phyloP scores from a whole-genome alignment of 257 asterid genomes.

The Solanum chaucha region DNA sequence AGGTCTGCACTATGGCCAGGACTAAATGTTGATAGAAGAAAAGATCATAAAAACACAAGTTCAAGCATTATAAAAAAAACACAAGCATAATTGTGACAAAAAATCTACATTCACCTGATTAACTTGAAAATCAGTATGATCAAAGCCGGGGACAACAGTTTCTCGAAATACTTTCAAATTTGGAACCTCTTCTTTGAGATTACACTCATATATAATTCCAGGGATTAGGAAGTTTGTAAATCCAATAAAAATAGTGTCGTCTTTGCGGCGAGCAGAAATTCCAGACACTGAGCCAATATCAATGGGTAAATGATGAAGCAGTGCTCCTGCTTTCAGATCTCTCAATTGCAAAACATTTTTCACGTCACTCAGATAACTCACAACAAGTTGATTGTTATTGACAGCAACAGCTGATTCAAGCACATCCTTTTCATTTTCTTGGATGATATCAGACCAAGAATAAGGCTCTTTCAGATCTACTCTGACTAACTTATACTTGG shows the following conservation, averaged over 20 bases:
- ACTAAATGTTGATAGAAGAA: not conserved
- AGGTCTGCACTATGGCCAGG: not conserved
- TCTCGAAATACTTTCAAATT: conserved; percentile 63
- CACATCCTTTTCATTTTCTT: conserved; percentile 67
- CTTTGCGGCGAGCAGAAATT: conserved; percentile 66
- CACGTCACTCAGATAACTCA: conserved; percentile 71
- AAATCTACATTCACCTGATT: conserved; percentile 49
- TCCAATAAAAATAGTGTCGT: conserved; percentile 45
- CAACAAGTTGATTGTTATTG: conserved; percentile 51
- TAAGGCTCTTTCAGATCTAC: conserved; percentile 63
- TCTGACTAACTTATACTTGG: conserved; percentile 69
- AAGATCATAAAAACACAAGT: not conserved
- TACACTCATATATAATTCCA: conserved; percentile 65
- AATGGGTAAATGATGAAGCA: conserved; percentile 64
- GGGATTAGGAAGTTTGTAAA: conserved; percentile 92
- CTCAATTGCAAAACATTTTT: conserved; percentile 81
- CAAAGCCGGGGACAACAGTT: conserved; percentile 73
- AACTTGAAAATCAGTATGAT: conserved; percentile 52
- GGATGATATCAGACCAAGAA: conserved; percentile 69
- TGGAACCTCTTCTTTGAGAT: conserved; percentile 46
- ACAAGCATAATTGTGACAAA: not conserved
- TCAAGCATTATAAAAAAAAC: not conserved
- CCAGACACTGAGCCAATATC: conserved; percentile 79
- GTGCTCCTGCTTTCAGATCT: conserved; percentile 64
- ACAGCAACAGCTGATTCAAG: conserved; percentile 83